Evolutionary conservation across 139 green algal genomes (phyloP).

Genomic region (Chlorella sp.): DNA sequence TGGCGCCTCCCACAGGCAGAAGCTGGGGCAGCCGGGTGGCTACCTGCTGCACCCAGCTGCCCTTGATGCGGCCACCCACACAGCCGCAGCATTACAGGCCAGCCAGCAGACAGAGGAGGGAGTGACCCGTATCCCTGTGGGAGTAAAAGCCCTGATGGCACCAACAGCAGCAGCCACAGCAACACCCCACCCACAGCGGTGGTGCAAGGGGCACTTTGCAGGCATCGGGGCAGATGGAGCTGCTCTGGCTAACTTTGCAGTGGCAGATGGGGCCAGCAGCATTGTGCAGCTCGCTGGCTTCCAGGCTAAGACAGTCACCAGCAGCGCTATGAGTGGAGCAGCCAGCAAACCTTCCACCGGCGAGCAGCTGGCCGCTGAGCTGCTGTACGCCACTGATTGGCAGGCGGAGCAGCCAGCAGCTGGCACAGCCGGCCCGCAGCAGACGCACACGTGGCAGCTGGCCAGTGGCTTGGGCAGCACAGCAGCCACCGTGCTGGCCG

Average conservation of each 20-base stretch:
- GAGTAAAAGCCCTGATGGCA: background rate
- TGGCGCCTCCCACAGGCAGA: too few relatives aligned
- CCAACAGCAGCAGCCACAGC: too few relatives aligned
- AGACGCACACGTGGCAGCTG: background rate
- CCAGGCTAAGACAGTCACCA: background rate
- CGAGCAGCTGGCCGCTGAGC: background rate
- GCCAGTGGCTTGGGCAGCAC: background rate
- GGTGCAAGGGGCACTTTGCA: background rate
- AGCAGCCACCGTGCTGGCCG: background rate
- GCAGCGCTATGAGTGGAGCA: background rate
- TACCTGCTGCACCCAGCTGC: background rate
- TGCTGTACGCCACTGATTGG: constrained; percentile 8
- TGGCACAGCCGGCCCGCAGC: background rate
- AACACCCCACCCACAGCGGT: background rate
- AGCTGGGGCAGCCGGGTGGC: background rate
- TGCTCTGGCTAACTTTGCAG: background rate
- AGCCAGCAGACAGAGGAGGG: background rate
- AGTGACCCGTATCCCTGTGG: background rate
- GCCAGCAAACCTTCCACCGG: background rate
- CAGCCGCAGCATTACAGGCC: background rate
- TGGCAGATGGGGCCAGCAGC: background rate
- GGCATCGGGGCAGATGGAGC: background rate
- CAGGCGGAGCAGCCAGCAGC: background rate
- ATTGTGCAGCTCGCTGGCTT: background rate
- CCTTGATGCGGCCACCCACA: constrained; percentile 4